Base-by-base conservation (phyloP, 2,329 filamentous ascomycete genomes). In the Hansfordia pulvinata region DNA sequence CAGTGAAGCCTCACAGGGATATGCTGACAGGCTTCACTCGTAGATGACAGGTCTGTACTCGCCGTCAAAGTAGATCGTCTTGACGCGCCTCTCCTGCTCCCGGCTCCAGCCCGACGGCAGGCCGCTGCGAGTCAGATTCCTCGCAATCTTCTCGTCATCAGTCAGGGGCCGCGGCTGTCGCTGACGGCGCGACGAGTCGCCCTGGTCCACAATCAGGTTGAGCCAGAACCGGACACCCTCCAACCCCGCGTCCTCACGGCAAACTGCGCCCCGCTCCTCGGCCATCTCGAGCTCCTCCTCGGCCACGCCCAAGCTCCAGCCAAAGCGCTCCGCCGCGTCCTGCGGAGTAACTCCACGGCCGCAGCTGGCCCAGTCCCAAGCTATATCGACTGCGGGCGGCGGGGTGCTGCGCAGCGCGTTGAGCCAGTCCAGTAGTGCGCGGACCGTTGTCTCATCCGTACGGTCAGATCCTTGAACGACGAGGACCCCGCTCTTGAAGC, bases 221-320 rank as follows among this genome's bases (percentile, higher is more conserved):
- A 81, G 75, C 90, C 90, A 98, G 51, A 93, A 98, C 42, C 78
- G 78, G 24, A 93, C 60, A 0, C 90, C 90, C 49, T 94, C 86
- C 10, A 96, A 71, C 4, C 84, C 78, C n/a, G n/a, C n/a, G 42
- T 93, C 86, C 49, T 98, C 90, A 25, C 90, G 76, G 49, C 88
- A 96, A 12, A 98, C 50, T 3, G 75, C 72, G 0, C 90, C 90
- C 30, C 69, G 73, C 49, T 96, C 88, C 51, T 98, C 90, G 0
- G 86, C 86, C 88, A 98, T 94, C 47, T 94, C 82, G 9, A 98
- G 62, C 54, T 98, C 90, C 49, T 96, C 90, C 32, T 79, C 81
- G 2, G 90, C 90, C 13, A 98, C 88, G 7, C 90, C 90, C 6
- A 98, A 78, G 47, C 90, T 96, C 90, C 90, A 98, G 5, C 86